These are phyloP conservation scores for Melocanna baccifera DNA, from an alignment of 176 grass and related monocot genomes.

Conservation along the genomic window DNA sequence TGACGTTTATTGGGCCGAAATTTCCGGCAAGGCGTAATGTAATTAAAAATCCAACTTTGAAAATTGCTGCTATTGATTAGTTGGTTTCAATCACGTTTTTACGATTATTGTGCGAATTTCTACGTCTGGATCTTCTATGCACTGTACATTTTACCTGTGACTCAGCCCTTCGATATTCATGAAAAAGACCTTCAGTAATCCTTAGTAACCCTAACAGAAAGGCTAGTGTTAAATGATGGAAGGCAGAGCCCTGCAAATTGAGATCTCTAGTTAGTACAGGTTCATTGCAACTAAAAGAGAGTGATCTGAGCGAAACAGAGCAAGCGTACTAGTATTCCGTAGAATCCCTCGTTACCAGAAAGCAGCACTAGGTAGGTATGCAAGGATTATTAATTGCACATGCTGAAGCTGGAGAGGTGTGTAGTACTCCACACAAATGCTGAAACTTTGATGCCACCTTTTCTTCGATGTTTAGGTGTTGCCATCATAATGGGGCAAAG, in stretches of 20 bases:
- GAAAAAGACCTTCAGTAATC: not conserved
- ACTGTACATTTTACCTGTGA: too few species aligned
- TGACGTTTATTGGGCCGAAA: not conserved
- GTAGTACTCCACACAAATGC: not conserved
- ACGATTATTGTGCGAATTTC: not conserved
- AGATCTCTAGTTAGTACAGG: not conserved
- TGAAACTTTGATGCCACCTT: conserved; percentile 25
- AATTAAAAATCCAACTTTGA: not conserved
- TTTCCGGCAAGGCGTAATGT: not conserved
- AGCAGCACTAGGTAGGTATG: not conserved
- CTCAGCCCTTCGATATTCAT: too few species aligned
- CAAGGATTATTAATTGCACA: conserved; percentile 27
- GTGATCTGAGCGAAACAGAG: not conserved
- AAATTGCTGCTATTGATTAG: too few species aligned
- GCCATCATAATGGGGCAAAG: not conserved
- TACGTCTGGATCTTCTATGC: too few species aligned
- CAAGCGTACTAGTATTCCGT: not conserved
- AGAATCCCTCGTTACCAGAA: not conserved
- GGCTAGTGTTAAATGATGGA: not conserved
- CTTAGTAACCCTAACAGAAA: not conserved
- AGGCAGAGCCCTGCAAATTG: not conserved
- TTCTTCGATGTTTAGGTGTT: conserved; percentile 9
- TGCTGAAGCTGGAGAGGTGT: not conserved
- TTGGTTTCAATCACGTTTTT: not conserved
- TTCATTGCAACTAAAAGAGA: not conserved